Evolutionary conservation across 23 red algal species (phyloP).

Genomic region (Cyanidiococcus yangmingshanensis): DNA sequence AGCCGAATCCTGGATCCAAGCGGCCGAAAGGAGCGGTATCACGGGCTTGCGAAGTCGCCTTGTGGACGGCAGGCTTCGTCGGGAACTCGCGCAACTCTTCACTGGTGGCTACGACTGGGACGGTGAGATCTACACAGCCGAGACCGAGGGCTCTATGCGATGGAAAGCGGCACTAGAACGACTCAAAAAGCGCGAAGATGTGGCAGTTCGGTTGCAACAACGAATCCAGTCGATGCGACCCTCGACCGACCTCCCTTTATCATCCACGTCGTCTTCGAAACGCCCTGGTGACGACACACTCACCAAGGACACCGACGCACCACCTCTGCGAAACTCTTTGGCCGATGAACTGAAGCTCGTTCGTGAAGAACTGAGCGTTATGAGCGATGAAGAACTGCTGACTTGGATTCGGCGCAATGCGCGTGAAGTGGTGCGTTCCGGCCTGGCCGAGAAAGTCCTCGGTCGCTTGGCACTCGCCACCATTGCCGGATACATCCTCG

Average conservation of each 20-base stretch:
- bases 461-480: constrained; percentile 6
- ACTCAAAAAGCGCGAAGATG: not conserved
- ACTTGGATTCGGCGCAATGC: not conserved
- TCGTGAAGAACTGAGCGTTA: not conserved
- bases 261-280: not conserved
- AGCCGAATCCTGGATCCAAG: not conserved
- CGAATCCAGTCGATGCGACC: not conserved
- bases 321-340: not conserved
- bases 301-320: not conserved
- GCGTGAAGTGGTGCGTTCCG: not conserved
- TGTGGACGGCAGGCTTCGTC: not conserved
- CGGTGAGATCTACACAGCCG: not conserved
- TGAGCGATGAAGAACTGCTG: not conserved
- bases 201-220: not conserved
- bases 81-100: not conserved
- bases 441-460: constrained; percentile 15
- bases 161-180: not conserved
- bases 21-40: not conserved
- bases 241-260: not conserved
- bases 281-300: not conserved
- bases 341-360: not conserved
- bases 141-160: not conserved
- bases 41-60: not conserved
- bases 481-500: not conserved
- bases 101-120: not conserved